A percentile compares a stretch with the other conserved stretches of the same genome.
Evolutionary conservation across 345 rosid genomes (phyloP).

Genomic region (Gossypium rotundifolium): DNA sequence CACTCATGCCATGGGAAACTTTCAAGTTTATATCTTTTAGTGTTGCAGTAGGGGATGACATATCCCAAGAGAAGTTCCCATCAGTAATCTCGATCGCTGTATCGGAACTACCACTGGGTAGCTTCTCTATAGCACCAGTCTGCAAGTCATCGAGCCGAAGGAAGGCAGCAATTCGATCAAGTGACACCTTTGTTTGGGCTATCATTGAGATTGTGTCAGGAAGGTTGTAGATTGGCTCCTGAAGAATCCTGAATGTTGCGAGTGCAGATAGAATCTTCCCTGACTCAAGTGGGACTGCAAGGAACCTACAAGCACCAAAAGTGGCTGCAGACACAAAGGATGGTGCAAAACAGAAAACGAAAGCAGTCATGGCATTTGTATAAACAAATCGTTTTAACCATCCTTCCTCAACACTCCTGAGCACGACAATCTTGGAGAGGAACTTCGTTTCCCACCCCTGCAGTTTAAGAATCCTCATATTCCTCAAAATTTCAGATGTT

Average conservation of each 20-base stretch:
- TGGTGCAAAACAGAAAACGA: conserved; percentile 51
- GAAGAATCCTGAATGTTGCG: conserved; percentile 53
- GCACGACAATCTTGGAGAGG: conserved; percentile 27
- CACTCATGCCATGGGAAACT: conserved; percentile 44
- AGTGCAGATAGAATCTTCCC: conserved; percentile 60
- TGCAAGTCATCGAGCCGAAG: conserved; percentile 55
- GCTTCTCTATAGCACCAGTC: conserved; percentile 26
- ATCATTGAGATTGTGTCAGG: conserved; percentile 51
- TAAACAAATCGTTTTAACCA: conserved; percentile 47
- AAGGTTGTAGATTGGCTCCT: conserved; percentile 40
- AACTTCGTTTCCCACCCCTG: conserved; percentile 80
- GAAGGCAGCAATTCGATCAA: conserved; percentile 49
- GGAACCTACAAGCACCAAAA: conserved; percentile 45
- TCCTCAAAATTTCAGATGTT: conserved; percentile 58
- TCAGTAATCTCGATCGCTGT: conserved; percentile 30
- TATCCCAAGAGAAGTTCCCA: conserved; percentile 59
- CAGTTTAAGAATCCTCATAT: conserved; percentile 73
- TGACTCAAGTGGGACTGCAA: conserved; percentile 43
- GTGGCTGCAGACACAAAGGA: conserved; percentile 39
- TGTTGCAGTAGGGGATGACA: conserved; percentile 26
- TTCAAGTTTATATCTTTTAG: conserved; percentile 44
- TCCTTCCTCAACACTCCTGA: conserved; percentile 36
- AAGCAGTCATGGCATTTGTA: conserved; percentile 19
- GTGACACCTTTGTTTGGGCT: conserved; percentile 58
- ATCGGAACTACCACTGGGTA: conserved; percentile 24